Base-by-base conservation (phyloP, 2,329 filamentous ascomycete genomes). In the Zalaria obscura region DNA sequence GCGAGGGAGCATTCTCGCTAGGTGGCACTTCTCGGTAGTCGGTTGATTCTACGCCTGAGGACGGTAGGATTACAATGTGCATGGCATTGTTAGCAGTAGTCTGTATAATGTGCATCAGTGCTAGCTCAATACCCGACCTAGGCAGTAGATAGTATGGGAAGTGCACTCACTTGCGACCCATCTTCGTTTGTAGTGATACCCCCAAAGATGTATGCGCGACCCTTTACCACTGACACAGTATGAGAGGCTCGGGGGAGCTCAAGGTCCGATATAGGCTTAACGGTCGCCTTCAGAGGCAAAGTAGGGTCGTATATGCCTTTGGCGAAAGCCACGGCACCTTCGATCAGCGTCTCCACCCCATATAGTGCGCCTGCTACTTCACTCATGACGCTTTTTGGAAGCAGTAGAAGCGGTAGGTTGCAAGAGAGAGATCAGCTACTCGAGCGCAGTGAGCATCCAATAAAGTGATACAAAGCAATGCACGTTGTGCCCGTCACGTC, bases 121-220 rank as follows among this genome's bases (percentile, higher is more conserved):
- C 26, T 25, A 36, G 18, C 25, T 6, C 5, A 7, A 34, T 25
- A 36, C 7, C 26, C 10, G 28, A 9, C 18, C 18, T 18, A 18
- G 18, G 18, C 18, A 18, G 18, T 18, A 18, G 18, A 18, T 18
- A 18, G 5, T 18, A 4, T 32, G 28, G n/a, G 6, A 11, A 40
- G 3, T 18, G 4, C 2, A 26, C 18, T 40, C 3, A 43, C 43
- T 26, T 47, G 11, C n/a, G 33, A 32, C 10, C 29, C 39, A 34
- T 42, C 39, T 0, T 41, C 39, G 27, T 42, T 43, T 2, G 38
- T 39, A 4, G 42, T 47, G 27, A 46, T 41, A 40, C 72, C 72
- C 5, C 72, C 72, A 46, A 75, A 75, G 40, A 76, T 67, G 51
- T 74, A 74, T 27, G 70, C 70, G 47, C 69, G 67, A 40, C 68